Evolutionary conservation across 1,139 yeast species (phyloP).

Genomic region (Scheffersomyces quercinus): DNA sequence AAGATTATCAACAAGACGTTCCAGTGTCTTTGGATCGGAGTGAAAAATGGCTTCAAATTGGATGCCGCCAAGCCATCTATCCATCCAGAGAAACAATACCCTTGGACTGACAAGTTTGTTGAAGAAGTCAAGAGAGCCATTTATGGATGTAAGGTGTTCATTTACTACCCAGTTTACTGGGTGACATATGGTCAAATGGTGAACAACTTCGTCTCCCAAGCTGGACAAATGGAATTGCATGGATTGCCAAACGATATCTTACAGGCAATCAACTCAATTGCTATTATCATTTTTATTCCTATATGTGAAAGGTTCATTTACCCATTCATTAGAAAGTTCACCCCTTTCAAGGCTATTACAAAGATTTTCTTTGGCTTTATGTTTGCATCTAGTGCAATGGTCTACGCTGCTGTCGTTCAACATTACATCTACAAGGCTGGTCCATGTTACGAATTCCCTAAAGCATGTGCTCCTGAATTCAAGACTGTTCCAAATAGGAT

Average conservation of each 20-base stretch:
- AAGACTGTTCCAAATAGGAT: constrained; percentile 16
- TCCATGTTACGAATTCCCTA: constrained; percentile 20
- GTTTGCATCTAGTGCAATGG: constrained; percentile 20
- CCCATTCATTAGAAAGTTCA: constrained; percentile 21
- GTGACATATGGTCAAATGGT: constrained; percentile 21
- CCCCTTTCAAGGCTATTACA: constrained; percentile 23
- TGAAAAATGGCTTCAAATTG: constrained; percentile 17
- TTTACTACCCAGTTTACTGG: constrained; percentile 22
- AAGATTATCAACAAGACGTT: constrained; percentile 18
- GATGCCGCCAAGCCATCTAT: constrained; percentile 18
- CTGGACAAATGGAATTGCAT: constrained; percentile 23
- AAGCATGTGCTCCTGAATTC: constrained; percentile 13
- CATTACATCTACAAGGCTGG: constrained; percentile 20
- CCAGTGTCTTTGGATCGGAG: constrained; percentile 14
- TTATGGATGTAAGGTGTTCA: constrained; percentile 21
- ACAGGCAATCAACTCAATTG: constrained; percentile 18
- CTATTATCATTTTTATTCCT: constrained; percentile 19
- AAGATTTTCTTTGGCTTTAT: constrained; percentile 21
- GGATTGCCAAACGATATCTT: constrained; percentile 22
- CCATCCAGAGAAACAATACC: constrained; percentile 13
- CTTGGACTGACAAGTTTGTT: constrained; percentile 20
- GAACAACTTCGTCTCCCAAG: constrained; percentile 22
- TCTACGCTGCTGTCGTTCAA: constrained; percentile 21
- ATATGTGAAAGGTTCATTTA: constrained; percentile 17
- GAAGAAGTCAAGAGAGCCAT: constrained; percentile 18